Conservation (phyloP, 2,329 filamentous ascomycete genomes). For the Chrysosphaeria jannelii region DNA sequence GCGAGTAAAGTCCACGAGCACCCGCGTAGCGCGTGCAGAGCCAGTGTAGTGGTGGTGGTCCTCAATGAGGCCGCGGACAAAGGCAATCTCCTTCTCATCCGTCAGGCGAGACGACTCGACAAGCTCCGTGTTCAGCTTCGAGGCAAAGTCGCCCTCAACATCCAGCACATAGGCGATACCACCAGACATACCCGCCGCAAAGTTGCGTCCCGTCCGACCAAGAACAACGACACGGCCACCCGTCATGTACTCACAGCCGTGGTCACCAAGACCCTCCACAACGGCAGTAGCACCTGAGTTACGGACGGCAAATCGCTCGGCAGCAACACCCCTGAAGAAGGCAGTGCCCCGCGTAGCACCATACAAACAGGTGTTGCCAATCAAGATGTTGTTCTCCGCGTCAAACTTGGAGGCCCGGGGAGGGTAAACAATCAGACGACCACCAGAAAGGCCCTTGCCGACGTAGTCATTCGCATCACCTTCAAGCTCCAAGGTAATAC, state of each 20-base stretch:
- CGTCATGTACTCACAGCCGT: slow-evolving; percentile 97
- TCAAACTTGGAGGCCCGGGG: slow-evolving; percentile 76
- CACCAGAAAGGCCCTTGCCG: slow-evolving; percentile 81
- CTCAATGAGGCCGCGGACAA: slow-evolving; percentile 69
- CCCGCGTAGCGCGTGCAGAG: slow-evolving; percentile 74
- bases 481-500: slow-evolving; percentile 82
- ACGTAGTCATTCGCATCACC: slow-evolving; percentile 94
- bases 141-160: slow-evolving; percentile 62
- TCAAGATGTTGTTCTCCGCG: slow-evolving; percentile 80
- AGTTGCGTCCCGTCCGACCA: slow-evolving; percentile 78
- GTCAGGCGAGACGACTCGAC: slow-evolving; percentile 66
- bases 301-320: slow-evolving; percentile 84
- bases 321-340: slow-evolving; percentile 91
- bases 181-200: slow-evolving; percentile 93
- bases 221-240: slow-evolving; percentile 72
- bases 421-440: slow-evolving; percentile 77
- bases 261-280: slow-evolving; percentile 85
- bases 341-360: slow-evolving; percentile 72
- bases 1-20: slow-evolving; percentile 82
- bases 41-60: slow-evolving; percentile 96
- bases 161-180: slow-evolving; percentile 91
- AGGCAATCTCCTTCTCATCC: slow-evolving; percentile 69
- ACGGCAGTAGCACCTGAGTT: slow-evolving; percentile 93
- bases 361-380: slow-evolving; percentile 87
- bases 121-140: slow-evolving; percentile 94